Conservation (phyloP, 108 stramenopile genomes). For the Nitzschia palea region DNA sequence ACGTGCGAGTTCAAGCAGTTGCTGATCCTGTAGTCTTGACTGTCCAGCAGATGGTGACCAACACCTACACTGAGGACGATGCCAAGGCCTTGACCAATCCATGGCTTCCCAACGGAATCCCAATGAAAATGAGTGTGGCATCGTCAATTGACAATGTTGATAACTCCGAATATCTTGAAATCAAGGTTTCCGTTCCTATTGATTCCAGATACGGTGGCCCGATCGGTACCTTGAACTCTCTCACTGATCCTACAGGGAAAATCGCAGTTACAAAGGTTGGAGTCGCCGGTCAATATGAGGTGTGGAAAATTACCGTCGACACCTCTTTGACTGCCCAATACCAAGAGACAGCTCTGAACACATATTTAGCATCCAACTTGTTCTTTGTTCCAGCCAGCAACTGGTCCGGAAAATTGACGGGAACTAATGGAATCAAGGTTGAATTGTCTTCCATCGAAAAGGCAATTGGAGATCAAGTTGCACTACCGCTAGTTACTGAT, state of each 20-base stretch:
- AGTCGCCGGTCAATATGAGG: not conserved
- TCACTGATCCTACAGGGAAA: not conserved
- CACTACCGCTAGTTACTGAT: not conserved
- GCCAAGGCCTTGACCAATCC: not conserved
- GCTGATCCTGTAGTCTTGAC: not conserved
- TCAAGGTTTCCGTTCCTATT: not conserved
- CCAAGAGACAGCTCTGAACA: not conserved
- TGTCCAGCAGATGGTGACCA: not conserved
- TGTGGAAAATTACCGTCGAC: not conserved
- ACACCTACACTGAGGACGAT: conserved; percentile 9
- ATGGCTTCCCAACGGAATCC: conserved; percentile 8
- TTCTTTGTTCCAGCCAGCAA: not conserved
- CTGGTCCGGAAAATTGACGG: conserved; percentile 11
- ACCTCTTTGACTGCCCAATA: not conserved
- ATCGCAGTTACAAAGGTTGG: not conserved
- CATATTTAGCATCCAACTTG: not conserved
- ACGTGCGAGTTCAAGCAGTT: not conserved
- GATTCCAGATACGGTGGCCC: not conserved
- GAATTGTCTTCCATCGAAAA: not conserved
- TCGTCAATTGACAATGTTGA: not conserved
- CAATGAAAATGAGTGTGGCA: not conserved
- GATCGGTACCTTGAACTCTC: not conserved
- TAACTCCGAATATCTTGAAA: not conserved
- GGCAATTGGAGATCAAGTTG: not conserved
- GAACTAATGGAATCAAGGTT: not conserved